Percentiles rank a stretch among this genome's conserved stretches.
phyloP scores from a whole-genome alignment of 257 asterid species.

The Rauvolfia tetraphylla region DNA sequence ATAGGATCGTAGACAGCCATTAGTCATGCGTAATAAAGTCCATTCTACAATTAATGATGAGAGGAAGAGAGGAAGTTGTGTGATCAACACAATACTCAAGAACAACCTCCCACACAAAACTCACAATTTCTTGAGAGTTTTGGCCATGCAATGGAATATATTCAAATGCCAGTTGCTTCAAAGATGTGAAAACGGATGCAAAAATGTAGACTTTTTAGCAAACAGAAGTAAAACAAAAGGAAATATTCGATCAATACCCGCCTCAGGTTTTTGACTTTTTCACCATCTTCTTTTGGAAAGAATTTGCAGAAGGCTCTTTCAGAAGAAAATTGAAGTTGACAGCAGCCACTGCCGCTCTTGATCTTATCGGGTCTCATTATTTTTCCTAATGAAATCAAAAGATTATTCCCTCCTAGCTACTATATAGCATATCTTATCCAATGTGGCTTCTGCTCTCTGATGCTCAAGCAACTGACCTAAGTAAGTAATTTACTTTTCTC shows the following conservation, averaged over 20 bases:
- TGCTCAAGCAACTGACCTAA: background rate
- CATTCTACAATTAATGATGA: too few relatives aligned
- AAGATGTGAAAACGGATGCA: background rate
- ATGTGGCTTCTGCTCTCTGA: background rate
- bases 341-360: background rate
- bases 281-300: background rate
- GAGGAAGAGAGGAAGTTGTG: background rate
- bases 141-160: background rate
- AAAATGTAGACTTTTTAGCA: background rate
- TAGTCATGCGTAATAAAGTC: too few relatives aligned
- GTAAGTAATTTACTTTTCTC: background rate
- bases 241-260: background rate
- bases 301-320: too few relatives aligned
- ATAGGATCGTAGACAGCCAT: too few relatives aligned
- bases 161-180: background rate
- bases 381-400: background rate
- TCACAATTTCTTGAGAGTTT: background rate
- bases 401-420: too few relatives aligned
- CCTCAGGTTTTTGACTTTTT: background rate
- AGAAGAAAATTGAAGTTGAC: slow-evolving; percentile 4
- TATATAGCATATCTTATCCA: background rate
- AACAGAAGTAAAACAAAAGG: background rate
- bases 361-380: background rate
- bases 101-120: background rate
- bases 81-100: background rate